A percentile compares a stretch with the other conserved stretches of the same genome.
These are phyloP conservation scores for Plasmodium reichenowi DNA, from an alignment of 169 alveolate species.

Conservation along the genomic window DNA sequence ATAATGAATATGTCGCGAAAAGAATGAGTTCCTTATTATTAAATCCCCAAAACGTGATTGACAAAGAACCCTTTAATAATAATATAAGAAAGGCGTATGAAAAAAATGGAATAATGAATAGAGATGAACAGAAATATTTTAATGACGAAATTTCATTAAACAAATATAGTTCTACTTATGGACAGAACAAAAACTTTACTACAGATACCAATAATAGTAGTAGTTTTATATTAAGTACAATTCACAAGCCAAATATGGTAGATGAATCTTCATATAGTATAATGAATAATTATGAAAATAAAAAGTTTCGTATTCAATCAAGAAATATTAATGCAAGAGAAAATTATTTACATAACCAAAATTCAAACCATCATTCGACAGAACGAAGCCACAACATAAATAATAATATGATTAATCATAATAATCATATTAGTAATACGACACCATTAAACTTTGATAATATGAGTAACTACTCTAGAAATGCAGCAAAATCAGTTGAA, in stretches of 20 bases:
- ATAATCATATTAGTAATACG: too few species aligned
- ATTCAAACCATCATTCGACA: slow-evolving; percentile 8
- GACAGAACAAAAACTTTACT: slow-evolving; percentile 32
- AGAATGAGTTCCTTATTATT: slow-evolving; percentile 66
- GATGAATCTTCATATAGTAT: slow-evolving; percentile 32
- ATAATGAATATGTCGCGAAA: slow-evolving; percentile 54
- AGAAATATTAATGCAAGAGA: slow-evolving; percentile 22
- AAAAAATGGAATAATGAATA: slow-evolving; percentile 10
- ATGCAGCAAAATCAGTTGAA: slow-evolving; percentile 44
- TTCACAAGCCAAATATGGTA: slow-evolving; percentile 16
- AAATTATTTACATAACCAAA: slow-evolving; percentile 16
- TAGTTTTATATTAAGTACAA: slow-evolving; percentile 52
- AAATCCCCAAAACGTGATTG: slow-evolving; percentile 5
- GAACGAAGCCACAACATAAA: slow-evolving; percentile 26
- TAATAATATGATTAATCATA: too few species aligned
- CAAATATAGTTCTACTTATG: slow-evolving; percentile 28
- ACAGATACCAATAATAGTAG: slow-evolving; percentile 45
- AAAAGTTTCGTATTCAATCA: background rate
- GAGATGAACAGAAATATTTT: slow-evolving; percentile 14
- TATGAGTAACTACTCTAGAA: slow-evolving; percentile 56
- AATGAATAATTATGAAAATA: slow-evolving; percentile 32
- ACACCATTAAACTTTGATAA: slow-evolving; percentile 44
- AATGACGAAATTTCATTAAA: slow-evolving; percentile 23
- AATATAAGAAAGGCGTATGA: slow-evolving; percentile 27
- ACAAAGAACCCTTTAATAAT: slow-evolving; percentile 10